These are phyloP conservation scores for Aspergillus brasiliensis DNA, from an alignment of 2,329 filamentous ascomycete species.

Conservation along the genomic window DNA sequence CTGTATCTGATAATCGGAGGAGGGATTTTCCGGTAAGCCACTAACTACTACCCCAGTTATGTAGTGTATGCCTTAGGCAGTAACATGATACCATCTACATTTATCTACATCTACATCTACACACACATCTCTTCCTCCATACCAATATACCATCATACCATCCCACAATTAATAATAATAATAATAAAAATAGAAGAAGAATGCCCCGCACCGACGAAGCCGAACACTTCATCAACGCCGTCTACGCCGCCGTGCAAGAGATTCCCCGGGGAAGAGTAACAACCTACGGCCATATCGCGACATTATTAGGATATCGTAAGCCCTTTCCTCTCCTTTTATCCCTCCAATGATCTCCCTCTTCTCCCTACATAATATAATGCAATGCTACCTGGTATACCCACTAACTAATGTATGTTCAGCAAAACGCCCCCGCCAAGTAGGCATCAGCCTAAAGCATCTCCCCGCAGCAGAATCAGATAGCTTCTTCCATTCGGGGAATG, in stretches of 20 bases:
- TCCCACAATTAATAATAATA: not conserved
- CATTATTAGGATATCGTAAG: conserved; percentile 62
- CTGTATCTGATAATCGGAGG: not conserved
- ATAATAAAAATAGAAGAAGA: not conserved
- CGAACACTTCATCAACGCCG: conserved; percentile 58
- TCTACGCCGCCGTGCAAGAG: conserved; percentile 82
- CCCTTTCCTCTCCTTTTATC: conserved; percentile 67
- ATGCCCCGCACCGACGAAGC: conserved; percentile 53
- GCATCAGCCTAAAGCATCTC: conserved; percentile 85
- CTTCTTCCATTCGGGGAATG: conserved; percentile 71
- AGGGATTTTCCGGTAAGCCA: conserved; percentile 2
- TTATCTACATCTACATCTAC: no score
- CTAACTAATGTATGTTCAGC: conserved; percentile 49
- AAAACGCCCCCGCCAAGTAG: conserved; percentile 79
- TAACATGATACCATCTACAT: not conserved
- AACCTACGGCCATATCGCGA: conserved; percentile 75
- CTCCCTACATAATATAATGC: not conserved
- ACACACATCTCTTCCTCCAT: no score
- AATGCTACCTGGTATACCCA: no score
- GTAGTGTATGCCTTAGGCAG: not conserved
- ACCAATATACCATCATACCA: no score
- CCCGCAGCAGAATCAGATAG: conserved; percentile 54
- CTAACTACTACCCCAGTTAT: not conserved
- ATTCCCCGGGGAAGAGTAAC: conserved; percentile 83
- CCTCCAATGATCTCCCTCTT: not conserved